Evolutionary conservation across 768 basidiomycete species (phyloP), one percentile per base, ranked within the genome.

Genomic region (Daedaleopsis sinensis): DNA sequence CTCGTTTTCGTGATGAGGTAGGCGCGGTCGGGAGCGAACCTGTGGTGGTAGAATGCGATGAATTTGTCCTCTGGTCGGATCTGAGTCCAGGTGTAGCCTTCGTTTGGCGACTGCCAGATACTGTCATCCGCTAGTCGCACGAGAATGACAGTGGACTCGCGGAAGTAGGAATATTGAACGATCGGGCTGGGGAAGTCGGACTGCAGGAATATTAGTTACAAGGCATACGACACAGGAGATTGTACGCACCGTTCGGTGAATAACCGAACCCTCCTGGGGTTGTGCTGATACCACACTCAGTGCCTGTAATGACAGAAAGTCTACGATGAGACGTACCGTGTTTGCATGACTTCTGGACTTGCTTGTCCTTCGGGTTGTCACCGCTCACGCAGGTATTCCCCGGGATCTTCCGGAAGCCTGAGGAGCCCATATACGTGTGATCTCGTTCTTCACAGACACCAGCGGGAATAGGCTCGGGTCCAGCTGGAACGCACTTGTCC

Each of bases 21-120:
- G 3, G 95, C 96, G 12, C 96, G 90, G 62, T 93, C 93, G 51
- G 80, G 65, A 19, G 84, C 74, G 76, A 90, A 91, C 36, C 82
- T 76, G 78, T 99, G 96, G 78, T 96, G 91, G 68, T 91, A 91
- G 75, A 98, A 90, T 0, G 83, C 87, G 38, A 97, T 76, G 78
- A 98, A 91, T 16, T 80, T 83, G 60, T 88, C 79, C 1, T 77
- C 79, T 0, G 84, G 80, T 70, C 72, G 76, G 15, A 88, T 80
- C 61, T 86, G 87, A 46, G 81, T 80, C 96, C 96, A 99, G 0
- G 87, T 87, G 74, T 93, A 94, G 1, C 96, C 97, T 74, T 99
- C 96, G 71, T 95, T 98, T 68, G 85, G 86, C 1, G 94, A 97
- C 77, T 98, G 95, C 94, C 94, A 98, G 56, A 98, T 80, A 0